These are phyloP conservation scores for Tolypocladium album DNA, from an alignment of 2,329 filamentous ascomycete genomes.

Conservation along the genomic window DNA sequence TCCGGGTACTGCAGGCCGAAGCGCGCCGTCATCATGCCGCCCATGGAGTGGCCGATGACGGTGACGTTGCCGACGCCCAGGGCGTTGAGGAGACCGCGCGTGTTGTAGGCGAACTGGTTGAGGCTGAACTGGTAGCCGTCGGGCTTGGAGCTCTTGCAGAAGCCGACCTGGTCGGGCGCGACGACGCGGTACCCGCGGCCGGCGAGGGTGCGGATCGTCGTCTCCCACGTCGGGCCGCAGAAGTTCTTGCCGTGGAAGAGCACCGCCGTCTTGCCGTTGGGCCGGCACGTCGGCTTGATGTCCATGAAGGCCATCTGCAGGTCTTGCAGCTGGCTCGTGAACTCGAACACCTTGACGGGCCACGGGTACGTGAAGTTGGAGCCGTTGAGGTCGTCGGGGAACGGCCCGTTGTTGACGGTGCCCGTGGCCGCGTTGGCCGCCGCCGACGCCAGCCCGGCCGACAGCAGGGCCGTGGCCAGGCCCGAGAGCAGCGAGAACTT, in stretches of 20 bases:
- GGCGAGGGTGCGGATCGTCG: constrained; percentile 31
- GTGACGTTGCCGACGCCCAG: constrained; percentile 31
- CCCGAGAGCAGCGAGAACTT: constrained; percentile 10
- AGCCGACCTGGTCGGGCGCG: constrained; percentile 43
- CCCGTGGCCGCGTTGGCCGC: constrained; percentile 8
- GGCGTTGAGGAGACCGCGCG: constrained; percentile 31
- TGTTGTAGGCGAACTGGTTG: constrained; percentile 40
- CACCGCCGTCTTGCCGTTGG: constrained; percentile 30
- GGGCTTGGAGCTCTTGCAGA: constrained; percentile 46
- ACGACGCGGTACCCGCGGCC: constrained; percentile 38
- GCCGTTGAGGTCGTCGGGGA: constrained; percentile 32
- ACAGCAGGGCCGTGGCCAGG: constrained; percentile 8
- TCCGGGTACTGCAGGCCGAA: constrained; percentile 40
- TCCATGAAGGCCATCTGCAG: constrained; percentile 48
- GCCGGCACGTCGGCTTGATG: constrained; percentile 21
- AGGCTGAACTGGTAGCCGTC: constrained; percentile 39
- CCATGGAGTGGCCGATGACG: constrained; percentile 43
- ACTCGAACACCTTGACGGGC: constrained; percentile 35
- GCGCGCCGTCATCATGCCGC: constrained; percentile 41
- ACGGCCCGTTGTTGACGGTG: constrained; percentile 22
- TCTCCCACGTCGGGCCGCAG: constrained; percentile 41
- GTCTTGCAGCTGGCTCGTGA: constrained; percentile 34
- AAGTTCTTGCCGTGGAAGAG: constrained; percentile 48
- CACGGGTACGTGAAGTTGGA: constrained; percentile 43
- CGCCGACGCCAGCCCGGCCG: constrained; percentile 10